A percentile compares a stretch with the other conserved stretches of the same genome.
Evolutionary conservation across 352 stramenopile species (phyloP).

Genomic region (Pythium angustatum): DNA sequence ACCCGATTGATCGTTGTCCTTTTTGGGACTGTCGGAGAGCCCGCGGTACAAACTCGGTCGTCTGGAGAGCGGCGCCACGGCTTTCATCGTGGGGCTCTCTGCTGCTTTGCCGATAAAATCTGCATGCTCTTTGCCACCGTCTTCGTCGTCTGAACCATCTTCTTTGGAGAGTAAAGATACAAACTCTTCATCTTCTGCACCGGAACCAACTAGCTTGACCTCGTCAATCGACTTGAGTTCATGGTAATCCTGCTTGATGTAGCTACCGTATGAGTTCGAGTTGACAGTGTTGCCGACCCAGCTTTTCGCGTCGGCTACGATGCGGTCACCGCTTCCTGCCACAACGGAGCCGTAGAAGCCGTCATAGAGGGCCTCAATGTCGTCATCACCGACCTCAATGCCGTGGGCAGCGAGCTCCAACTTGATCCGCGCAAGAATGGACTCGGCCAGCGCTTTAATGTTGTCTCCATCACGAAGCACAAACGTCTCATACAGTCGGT

Average conservation of each 20-base stretch:
- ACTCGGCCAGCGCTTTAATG: constrained; percentile 52
- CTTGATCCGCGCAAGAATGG: constrained; percentile 69
- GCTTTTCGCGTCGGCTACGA: constrained; percentile 64
- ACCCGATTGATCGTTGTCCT: background rate
- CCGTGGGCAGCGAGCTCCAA: constrained; percentile 58
- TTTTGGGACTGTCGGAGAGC: constrained; percentile 3
- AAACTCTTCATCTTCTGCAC: constrained; percentile 62
- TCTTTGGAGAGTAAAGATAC: constrained; percentile 47
- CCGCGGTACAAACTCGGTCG: constrained; percentile 28
- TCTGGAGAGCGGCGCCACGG: constrained; percentile 20
- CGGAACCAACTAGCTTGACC: constrained; percentile 43
- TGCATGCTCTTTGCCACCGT: constrained; percentile 5
- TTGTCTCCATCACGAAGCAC: constrained; percentile 72
- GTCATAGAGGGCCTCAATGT: constrained; percentile 64
- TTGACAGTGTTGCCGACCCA: constrained; percentile 61
- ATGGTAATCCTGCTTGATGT: constrained; percentile 70
- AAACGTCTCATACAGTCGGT: constrained; percentile 60
- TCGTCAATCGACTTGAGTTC: constrained; percentile 59
- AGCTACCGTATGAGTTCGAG: constrained; percentile 39
- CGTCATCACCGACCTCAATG: constrained; percentile 54
- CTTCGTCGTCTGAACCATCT: constrained; percentile 22
- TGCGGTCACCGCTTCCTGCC: constrained; percentile 46
- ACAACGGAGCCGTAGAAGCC: constrained; percentile 62
- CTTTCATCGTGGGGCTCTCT: constrained; percentile 5
- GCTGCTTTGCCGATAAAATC: background rate